Conservation (phyloP, 352 stramenopile species). For the Thraustochytrium striatum region DNA sequence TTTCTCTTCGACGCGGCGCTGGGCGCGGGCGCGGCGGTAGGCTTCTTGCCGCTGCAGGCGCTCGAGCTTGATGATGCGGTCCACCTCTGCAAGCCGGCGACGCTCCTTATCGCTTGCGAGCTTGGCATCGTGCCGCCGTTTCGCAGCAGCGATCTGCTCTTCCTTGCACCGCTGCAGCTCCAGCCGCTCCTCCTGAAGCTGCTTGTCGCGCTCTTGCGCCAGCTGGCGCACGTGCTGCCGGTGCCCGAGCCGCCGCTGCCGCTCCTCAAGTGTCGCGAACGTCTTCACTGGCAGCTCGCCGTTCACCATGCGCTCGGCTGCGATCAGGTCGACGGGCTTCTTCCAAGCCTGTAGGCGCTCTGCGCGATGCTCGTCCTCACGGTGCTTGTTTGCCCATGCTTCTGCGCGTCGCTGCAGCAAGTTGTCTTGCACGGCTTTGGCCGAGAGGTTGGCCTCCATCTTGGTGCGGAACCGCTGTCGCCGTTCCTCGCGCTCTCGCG, state of each 20-base stretch:
- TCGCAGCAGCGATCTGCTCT: not conserved
- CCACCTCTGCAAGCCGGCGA: not conserved
- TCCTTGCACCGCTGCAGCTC: not conserved
- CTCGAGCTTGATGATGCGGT: constrained; percentile 5
- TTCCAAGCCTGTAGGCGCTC: no score
- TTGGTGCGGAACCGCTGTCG: no score
- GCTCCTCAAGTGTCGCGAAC: not conserved
- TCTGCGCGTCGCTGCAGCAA: no score
- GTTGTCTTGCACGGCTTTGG: no score
- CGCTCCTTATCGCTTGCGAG: not conserved
- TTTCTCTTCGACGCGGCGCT: not conserved
- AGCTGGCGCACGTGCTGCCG: not conserved
- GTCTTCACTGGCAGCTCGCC: not conserved
- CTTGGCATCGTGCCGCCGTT: not conserved
- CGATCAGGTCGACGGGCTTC: no score
- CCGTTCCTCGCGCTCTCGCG: no score
- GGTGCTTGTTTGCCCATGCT: no score
- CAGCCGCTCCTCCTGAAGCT: not conserved
- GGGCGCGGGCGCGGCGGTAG: not conserved
- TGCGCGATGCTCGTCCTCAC: not conserved
- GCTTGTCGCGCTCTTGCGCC: not conserved
- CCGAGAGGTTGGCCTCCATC: no score
- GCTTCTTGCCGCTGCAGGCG: constrained; percentile 14
- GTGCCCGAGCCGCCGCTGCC: not conserved
- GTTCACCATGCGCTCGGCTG: not conserved